These are phyloP conservation scores for Camellia lanceoleosa DNA, from an alignment of 148 eudicot genomes.

Conservation along the genomic window DNA sequence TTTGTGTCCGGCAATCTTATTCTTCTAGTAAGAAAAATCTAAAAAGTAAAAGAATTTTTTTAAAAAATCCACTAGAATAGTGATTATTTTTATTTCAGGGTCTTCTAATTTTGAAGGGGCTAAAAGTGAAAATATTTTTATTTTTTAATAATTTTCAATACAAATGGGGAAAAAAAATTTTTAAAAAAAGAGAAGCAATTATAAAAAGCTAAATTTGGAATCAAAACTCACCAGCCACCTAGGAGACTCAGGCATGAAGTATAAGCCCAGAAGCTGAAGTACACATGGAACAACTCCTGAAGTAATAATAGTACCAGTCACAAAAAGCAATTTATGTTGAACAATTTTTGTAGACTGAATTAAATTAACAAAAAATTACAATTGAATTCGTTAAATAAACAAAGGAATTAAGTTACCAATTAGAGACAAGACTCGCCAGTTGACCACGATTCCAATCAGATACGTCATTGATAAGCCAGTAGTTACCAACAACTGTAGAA, in stretches of 20 bases:
- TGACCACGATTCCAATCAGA: conserved; percentile 46
- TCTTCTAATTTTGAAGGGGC: no score
- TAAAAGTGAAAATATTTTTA: no score
- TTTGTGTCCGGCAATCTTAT: no score
- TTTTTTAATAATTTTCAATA: no score
- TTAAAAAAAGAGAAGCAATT: no score
- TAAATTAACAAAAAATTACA: neutral
- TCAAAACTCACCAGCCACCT: conserved; percentile 58
- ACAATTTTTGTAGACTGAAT: no score
- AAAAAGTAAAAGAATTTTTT: no score
- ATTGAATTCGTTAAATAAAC: neutral
- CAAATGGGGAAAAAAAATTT: no score
- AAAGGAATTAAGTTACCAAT: conserved; percentile 33
- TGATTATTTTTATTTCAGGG: no score
- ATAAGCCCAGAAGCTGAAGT: conserved; percentile 51
- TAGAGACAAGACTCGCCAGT: conserved; percentile 55
- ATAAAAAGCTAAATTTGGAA: neutral
- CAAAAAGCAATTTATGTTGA: no score
- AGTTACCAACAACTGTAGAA: conserved; percentile 58
- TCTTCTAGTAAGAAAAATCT: no score
- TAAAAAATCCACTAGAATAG: no score
- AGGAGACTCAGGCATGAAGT: conserved; percentile 73
- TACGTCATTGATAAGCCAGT: conserved; percentile 56
- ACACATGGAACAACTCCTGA: conserved; percentile 59
- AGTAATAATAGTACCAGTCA: conserved; percentile 12